phyloP scores from a whole-genome alignment of 441 rosid species.

The Populus hybrid region DNA sequence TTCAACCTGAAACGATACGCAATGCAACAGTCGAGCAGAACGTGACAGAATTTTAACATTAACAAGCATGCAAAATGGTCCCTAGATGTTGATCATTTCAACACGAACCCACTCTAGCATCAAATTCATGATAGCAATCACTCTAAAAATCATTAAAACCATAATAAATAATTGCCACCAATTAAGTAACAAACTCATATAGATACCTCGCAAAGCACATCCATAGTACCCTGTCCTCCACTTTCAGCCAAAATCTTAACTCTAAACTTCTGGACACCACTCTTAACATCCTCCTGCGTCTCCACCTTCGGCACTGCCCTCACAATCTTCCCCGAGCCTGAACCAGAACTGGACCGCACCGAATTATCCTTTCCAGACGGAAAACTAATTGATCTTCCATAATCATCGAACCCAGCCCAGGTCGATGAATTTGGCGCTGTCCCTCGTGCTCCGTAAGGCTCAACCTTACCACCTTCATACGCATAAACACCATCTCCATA shows the following conservation, averaged over 20 bases:
- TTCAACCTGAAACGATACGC: neutral
- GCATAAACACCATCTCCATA: slow-evolving; percentile 87
- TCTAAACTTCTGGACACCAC: slow-evolving; percentile 94
- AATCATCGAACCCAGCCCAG: slow-evolving; percentile 83
- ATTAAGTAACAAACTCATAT: neutral
- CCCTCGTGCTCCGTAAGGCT: slow-evolving; percentile 96
- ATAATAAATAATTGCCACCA: neutral
- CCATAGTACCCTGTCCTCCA: slow-evolving; percentile 80
- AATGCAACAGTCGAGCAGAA: neutral
- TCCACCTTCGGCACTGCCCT: slow-evolving; percentile 92
- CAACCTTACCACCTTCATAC: slow-evolving; percentile 78
- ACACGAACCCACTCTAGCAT: neutral
- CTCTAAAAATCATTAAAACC: neutral
- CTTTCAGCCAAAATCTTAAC: slow-evolving; percentile 88
- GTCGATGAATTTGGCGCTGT: slow-evolving; percentile 79
- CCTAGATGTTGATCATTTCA: neutral
- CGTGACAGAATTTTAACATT: neutral
- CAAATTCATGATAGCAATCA: neutral
- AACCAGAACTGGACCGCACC: slow-evolving; percentile 27
- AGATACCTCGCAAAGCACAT: slow-evolving; percentile 90
- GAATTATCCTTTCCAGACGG: slow-evolving; percentile 57
- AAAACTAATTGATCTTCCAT: slow-evolving; percentile 72
- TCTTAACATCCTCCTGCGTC: slow-evolving; percentile 69
- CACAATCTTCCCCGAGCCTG: slow-evolving; percentile 64
- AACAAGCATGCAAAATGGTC: neutral